Base-by-base conservation (phyloP, 768 basidiomycete species). In the Cubamyces lactineus region DNA sequence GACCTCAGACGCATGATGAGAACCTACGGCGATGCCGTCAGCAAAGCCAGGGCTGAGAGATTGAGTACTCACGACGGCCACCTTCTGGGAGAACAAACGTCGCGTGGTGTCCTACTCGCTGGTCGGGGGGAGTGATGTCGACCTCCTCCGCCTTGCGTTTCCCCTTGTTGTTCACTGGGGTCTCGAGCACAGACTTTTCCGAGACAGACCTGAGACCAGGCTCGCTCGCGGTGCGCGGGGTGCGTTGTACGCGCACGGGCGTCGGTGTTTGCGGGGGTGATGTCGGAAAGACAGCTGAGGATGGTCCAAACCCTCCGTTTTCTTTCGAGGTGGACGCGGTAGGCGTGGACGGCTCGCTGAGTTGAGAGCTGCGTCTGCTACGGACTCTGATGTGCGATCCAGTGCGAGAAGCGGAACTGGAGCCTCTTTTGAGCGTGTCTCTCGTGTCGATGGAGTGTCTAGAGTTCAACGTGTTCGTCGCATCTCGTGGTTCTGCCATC, bases 61-160 rank as follows among this genome's bases (percentile, higher is more conserved):
- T 59, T 72, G 71, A 48, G 48, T 38, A 78, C 86, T 71, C 72
- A 89, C 88, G 82, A 74, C 85, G 82, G 60, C 80, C 79, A 61
- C 84, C 85, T 23, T 70, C 62, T 24, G 79, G 78, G 55, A 83
- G 78, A 43, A 86, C 86, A 70, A 89, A 91, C 6, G 86, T 89
- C 41, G 89, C 77, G 52, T 76, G 80, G 42, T 79, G 77, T 0
- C 61, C 73, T 61, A 81, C 79, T 70, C 80, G 83, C 61, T 78
- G 82, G 68, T 88, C 87, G 7, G 88, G 86, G 38, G 88, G 87
- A 2, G 89, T 88, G 34, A 81, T 75, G 62, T 86, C 87, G n/a
- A 85, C 77, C 65, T 90, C 89, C 46, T 88, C 87, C 6, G 87
- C 88, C 70, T 91, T 91, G 62, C 89, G 78, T 72, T 91, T 91